Percentiles rank a stretch among this genome's conserved stretches.
Evolutionary conservation across 2,329 filamentous ascomycete species (phyloP).

Genomic region (Talaromyces sp.): DNA sequence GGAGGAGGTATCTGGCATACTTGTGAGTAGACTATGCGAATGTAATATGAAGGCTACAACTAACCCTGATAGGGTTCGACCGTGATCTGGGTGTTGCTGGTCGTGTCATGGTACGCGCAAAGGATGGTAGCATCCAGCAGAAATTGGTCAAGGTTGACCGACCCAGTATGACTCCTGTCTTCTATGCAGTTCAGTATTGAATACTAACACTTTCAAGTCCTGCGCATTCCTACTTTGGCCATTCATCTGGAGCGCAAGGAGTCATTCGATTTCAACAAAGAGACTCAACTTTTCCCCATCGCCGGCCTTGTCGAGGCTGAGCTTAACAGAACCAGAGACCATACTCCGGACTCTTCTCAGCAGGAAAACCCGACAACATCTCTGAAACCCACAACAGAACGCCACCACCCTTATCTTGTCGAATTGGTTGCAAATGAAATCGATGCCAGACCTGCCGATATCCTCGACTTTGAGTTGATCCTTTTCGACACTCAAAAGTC

Average conservation of each 20-base stretch:
- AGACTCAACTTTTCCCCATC: constrained; percentile 93
- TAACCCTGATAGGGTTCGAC: constrained; percentile 69
- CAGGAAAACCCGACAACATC: constrained; percentile 45
- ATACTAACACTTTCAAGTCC: constrained; percentile 48
- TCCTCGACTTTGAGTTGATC: constrained; percentile 94
- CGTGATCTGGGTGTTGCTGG: constrained; percentile 89
- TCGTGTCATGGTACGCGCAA: constrained; percentile 74
- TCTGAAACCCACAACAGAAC: constrained; percentile 73
- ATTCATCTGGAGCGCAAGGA: constrained; percentile 88
- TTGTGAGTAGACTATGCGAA: constrained; percentile 46
- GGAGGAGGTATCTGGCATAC: constrained; percentile 97
- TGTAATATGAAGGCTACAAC: constrained; percentile 4
- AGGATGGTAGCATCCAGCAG: constrained; percentile 71
- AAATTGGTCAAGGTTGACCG: constrained; percentile 87
- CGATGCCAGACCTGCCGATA: constrained; percentile 65
- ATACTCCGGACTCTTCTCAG: constrained; percentile 49
- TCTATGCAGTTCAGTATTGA: neutral
- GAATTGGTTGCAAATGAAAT: constrained; percentile 80
- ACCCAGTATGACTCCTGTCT: constrained; percentile 55
- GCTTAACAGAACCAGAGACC: constrained; percentile 65
- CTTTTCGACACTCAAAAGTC: constrained; percentile 94
- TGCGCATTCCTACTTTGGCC: constrained; percentile 88
- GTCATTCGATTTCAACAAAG: constrained; percentile 93
- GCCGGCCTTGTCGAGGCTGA: constrained; percentile 82
- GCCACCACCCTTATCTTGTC: constrained; percentile 85